Evolutionary conservation across 1,284 basidiomycete species (phyloP), one percentile per base, ranked within the genome.

Genomic region (Naganishia sp.): DNA sequence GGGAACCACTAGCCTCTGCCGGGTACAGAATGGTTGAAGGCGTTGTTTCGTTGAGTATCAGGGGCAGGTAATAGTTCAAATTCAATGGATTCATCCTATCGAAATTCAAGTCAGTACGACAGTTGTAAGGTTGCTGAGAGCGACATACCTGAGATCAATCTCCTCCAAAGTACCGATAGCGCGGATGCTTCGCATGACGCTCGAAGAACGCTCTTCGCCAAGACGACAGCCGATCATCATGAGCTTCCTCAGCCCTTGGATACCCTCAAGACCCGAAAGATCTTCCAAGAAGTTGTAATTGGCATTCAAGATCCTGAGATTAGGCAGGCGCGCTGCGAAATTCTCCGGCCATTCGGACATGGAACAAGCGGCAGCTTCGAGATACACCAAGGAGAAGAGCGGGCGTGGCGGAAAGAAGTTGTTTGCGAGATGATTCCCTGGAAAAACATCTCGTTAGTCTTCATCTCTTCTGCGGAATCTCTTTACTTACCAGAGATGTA

Each of bases 11-110:
- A 56, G 56, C 43, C 55, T 66, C 50, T 46, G 63, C 64, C 43
- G 69, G 65, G 28, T 65, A 52, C 63, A 69, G 47, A 31, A 61
- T 50, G 51, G 69, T 49, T 39, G 58, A 42, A 17, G 58, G 43
- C 15, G 62, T 42, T 6, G 66, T 39, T 2, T 52, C 64, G 10
- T 66, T 69, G 18, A 90, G 85, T 60, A 94, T 82, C 70, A 95
- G 81, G 23, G 94, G 92, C 28, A 95, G 83, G 79, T 96, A 96
- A 87, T 92, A 94, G 6, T 90, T 89, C n/a, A 94, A 85, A 31
- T 92, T 95, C 70, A 89, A 90, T 58, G 94, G 93, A 76, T 97
- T 96, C 91, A 94, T 94, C 82, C 89, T 89, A 76, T 72, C 31
- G 9, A 41, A 15, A 21, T 13, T n/a, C 47, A 55, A 32, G 11